phyloP scores from a whole-genome alignment of 257 asterid genomes.

The Solanum bulbocastanum region DNA sequence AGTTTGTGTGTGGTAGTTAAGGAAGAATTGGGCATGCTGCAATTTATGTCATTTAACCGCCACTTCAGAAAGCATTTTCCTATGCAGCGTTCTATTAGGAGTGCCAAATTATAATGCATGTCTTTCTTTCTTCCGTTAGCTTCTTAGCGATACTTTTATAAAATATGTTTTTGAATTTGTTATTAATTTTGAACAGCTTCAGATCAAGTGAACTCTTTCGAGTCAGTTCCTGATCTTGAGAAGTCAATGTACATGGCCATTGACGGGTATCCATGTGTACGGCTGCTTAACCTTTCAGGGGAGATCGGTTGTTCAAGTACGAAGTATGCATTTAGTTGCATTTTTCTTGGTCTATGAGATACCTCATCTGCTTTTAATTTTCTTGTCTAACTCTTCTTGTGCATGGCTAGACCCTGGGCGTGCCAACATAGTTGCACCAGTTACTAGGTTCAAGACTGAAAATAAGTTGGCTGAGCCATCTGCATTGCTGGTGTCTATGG shows the following conservation, averaged over 20 bases:
- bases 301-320: constrained; percentile 98
- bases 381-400: constrained; percentile 15
- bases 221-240: constrained; percentile 96
- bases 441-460: constrained; percentile 41
- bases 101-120: not conserved
- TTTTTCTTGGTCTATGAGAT: not conserved
- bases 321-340: constrained; percentile 15
- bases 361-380: not conserved
- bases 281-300: constrained; percentile 89
- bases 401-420: constrained; percentile 73
- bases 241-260: constrained; percentile 74
- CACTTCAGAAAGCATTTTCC: not conserved
- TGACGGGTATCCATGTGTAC: constrained; percentile 93
- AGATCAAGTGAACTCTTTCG: constrained; percentile 45
- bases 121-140: not conserved
- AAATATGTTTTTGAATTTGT: not conserved
- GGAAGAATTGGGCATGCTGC: not conserved
- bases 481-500: constrained; percentile 53
- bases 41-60: not conserved
- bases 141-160: constrained; percentile 1
- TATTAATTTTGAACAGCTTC: constrained; percentile 30
- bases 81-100: not conserved
- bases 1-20: not conserved
- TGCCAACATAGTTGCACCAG: constrained; percentile 72
- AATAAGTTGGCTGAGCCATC: constrained; percentile 49